phyloP scores from a whole-genome alignment of 2,329 filamentous ascomycete genomes.

The Aspergillus tubingensis region DNA sequence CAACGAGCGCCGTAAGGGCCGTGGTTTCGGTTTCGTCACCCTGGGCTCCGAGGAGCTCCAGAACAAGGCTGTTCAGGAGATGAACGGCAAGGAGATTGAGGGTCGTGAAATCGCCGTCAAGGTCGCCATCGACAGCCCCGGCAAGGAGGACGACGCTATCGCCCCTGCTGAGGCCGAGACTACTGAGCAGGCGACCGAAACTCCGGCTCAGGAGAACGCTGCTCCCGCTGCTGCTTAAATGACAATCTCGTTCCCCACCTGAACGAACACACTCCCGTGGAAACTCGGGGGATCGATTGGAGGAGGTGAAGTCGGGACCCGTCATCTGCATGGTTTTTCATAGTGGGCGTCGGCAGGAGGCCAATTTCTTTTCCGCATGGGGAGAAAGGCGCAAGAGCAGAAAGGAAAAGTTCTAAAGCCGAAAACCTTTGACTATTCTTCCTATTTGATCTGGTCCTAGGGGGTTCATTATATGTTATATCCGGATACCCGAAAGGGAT shows the following conservation, averaged over 20 bases:
- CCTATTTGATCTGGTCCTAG: constrained; percentile 26
- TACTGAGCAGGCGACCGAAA: constrained; percentile 45
- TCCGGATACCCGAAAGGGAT: constrained; percentile 17
- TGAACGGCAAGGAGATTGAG: constrained; percentile 99
- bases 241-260: constrained; percentile 26
- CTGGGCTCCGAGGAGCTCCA: constrained; percentile 93
- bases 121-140: constrained; percentile 98
- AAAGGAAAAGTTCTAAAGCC: constrained; percentile 17
- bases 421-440: constrained; percentile 24
- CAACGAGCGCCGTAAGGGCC: constrained; percentile 96
- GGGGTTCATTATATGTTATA: constrained; percentile 22
- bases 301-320: constrained; percentile 19
- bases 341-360: constrained; percentile 24
- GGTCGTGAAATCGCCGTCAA: constrained; percentile 99
- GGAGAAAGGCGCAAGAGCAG: constrained; percentile 4
- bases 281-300: constrained; percentile 9
- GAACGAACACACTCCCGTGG: constrained; percentile 16
- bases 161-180: constrained; percentile 49
- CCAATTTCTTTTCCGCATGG: constrained; percentile 1
- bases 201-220: constrained; percentile 43
- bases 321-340: constrained; percentile 29
- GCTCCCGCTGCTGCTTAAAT: constrained; percentile 43
- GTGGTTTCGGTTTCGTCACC: constrained; percentile 97
- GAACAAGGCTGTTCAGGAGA: constrained; percentile 94
- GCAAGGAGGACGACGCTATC: constrained; percentile 86